Evolutionary conservation across 176 grass and related monocot species (phyloP), one percentile per base, ranked within the genome.

Genomic region (Aechmea fasciata): DNA sequence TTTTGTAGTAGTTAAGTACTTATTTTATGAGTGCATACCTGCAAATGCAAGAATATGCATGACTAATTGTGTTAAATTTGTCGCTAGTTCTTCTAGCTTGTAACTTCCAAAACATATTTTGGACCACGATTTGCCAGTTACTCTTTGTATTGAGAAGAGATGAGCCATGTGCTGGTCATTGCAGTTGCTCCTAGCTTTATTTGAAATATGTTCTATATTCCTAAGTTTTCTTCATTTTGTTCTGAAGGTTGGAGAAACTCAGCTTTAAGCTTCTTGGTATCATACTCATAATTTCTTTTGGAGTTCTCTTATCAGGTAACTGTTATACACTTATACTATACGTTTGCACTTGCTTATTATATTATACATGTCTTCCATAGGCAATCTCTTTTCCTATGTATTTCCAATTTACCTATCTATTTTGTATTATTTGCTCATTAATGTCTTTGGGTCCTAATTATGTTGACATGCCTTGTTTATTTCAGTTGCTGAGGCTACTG

Each of bases 241-340:
- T 63, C 67, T 73, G 49, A 87, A 97, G 94, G 77, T 85, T 97
- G 85, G 94, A 97, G 87, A 97, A 78, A 64, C 94, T 89, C 3
- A 97, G 89, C 63, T 74, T 90, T 75, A 93, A 85, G 68, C 78
- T 97, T 77, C 78, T 92, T 77, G 94, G 94, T 59, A 97, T 97
- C 51, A 97, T 97, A 64, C 19, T 97, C 50, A 48, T 90, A 71
- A 86, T 97, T 90, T 93, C 84, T 12, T 63, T 85, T 72, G 94
- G 94, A 81, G 83, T 97, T 72, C 79, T 97, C 68, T 79, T 97
- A 61, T 87, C 94, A 90, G 94, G 94, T 97, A 41, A 41, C 33
- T 6, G 4, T 41, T 5, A 33, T 5, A 33, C 29, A 33, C 29
- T 33, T 33, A 83, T 67, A 74, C 59, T 66, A 13, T 66, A 19